phyloP scores from a whole-genome alignment of 2,329 filamentous ascomycete genomes.

The Coniochaeta hoffmannii region DNA sequence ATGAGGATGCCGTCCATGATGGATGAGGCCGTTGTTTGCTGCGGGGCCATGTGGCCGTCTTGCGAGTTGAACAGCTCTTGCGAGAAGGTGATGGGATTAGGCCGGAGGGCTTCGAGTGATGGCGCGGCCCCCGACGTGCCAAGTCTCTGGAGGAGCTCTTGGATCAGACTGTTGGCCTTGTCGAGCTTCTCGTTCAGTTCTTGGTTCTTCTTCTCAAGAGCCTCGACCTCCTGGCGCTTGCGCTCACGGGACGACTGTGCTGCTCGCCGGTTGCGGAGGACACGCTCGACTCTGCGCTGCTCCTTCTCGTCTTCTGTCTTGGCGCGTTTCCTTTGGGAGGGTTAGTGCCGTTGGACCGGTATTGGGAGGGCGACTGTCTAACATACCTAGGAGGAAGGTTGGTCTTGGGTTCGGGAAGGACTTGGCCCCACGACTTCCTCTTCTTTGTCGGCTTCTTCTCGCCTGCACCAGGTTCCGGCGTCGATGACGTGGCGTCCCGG shows the following conservation, averaged over 20 bases:
- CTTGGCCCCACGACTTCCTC: conserved; percentile 97
- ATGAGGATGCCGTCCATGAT: conserved; percentile 34
- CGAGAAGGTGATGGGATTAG: conserved; percentile 48
- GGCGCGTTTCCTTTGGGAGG: conserved; percentile 68
- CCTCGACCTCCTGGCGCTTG: conserved; percentile 82
- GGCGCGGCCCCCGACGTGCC: conserved; percentile 40
- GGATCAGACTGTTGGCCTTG: neutral
- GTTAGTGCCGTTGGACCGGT: conserved; percentile 15
- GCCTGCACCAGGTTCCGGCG: conserved; percentile 14
- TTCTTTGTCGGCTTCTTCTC: conserved; percentile 81
- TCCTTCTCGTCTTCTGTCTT: conserved; percentile 99
- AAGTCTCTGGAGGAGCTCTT: conserved; percentile 43
- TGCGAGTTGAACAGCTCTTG: conserved; percentile 49
- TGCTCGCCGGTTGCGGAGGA: conserved; percentile 90
- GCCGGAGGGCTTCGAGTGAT: conserved; percentile 33
- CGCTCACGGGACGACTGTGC: conserved; percentile 95
- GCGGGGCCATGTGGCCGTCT: conserved; percentile 24
- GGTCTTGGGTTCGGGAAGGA: conserved; percentile 92
- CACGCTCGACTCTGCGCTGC: conserved; percentile 92
- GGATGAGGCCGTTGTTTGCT: conserved; percentile 8
- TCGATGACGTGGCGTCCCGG: conserved; percentile 9
- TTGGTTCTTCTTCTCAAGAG: conserved; percentile 68
- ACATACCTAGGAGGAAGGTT: conserved; percentile 74
- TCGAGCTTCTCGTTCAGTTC: conserved; percentile 57
- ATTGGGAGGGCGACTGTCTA: neutral